phyloP scores from a whole-genome alignment of 371 early-diverging fungal species.

The Smittium culicis region DNA sequence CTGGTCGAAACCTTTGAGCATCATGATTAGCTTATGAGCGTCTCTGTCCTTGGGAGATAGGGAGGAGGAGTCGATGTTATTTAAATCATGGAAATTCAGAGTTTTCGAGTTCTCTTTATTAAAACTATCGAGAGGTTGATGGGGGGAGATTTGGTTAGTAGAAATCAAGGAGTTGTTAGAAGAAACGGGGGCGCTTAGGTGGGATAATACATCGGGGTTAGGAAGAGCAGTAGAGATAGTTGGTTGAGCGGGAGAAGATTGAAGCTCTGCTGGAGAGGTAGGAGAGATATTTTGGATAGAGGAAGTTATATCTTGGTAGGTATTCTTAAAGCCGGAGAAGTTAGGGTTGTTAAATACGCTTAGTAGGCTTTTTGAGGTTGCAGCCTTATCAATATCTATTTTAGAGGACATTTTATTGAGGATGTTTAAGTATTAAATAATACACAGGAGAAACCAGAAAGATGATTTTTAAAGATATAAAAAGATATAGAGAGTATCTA shows the following conservation, averaged over 20 bases:
- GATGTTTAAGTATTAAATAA: no score
- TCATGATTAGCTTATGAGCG: neutral
- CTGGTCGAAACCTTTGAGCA: neutral
- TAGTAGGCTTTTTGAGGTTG: neutral
- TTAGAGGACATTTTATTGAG: neutral
- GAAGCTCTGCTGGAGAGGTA: neutral
- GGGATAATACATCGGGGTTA: neutral
- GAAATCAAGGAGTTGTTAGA: neutral
- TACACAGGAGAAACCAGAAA: no score
- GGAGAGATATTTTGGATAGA: neutral
- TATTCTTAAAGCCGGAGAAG: neutral
- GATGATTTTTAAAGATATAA: no score
- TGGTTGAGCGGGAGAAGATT: neutral
- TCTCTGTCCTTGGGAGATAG: neutral
- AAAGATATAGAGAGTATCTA: no score
- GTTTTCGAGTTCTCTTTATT: neutral
- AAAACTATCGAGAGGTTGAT: neutral
- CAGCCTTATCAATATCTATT: neutral
- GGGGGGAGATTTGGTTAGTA: neutral
- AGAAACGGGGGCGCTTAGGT: neutral
- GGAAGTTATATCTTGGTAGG: neutral
- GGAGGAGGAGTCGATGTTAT: neutral
- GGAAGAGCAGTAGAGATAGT: neutral
- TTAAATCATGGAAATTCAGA: no score
- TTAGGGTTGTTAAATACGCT: neutral